These are phyloP conservation scores for Vanrija pseudolonga DNA, from an alignment of 1,284 basidiomycete genomes.

Conservation along the genomic window DNA sequence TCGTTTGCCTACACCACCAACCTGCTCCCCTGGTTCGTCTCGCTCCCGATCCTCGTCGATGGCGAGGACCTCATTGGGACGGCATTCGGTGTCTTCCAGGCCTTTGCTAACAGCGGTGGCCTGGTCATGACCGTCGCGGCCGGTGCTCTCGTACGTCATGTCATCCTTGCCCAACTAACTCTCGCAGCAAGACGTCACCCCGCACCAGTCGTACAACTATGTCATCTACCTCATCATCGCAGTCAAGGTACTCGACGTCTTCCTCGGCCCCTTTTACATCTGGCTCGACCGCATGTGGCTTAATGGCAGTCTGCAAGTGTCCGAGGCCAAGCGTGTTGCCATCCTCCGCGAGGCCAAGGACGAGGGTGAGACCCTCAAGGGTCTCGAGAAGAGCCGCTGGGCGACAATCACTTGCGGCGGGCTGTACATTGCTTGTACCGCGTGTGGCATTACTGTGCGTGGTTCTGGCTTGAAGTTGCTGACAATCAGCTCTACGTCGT, in stretches of 20 bases:
- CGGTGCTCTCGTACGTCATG: slow-evolving; percentile 27
- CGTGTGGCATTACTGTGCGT: no score
- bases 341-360: no score
- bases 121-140: slow-evolving; percentile 20
- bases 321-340: no score
- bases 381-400: no score
- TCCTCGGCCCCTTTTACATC: slow-evolving; percentile 34
- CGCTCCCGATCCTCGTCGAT: slow-evolving; percentile 44
- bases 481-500: no score
- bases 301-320: no score
- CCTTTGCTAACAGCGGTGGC: no score
- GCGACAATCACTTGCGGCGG: no score
- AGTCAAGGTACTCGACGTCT: slow-evolving; percentile 41
- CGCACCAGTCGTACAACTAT: slow-evolving; percentile 31
- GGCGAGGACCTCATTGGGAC: slow-evolving; percentile 42
- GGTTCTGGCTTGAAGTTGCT: no score
- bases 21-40: slow-evolving; percentile 39
- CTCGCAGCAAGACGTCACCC: slow-evolving; percentile 35
- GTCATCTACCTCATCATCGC: slow-evolving; percentile 47
- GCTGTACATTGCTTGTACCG: no score
- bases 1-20: slow-evolving; percentile 39
- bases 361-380: no score
- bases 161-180: background rate
- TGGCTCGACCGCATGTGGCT: slow-evolving; percentile 12
- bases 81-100: slow-evolving; percentile 42